Evolutionary conservation across 352 stramenopile genomes (phyloP), one percentile per base, ranked within the genome.

Genomic region (Pythium grandisporangium): DNA sequence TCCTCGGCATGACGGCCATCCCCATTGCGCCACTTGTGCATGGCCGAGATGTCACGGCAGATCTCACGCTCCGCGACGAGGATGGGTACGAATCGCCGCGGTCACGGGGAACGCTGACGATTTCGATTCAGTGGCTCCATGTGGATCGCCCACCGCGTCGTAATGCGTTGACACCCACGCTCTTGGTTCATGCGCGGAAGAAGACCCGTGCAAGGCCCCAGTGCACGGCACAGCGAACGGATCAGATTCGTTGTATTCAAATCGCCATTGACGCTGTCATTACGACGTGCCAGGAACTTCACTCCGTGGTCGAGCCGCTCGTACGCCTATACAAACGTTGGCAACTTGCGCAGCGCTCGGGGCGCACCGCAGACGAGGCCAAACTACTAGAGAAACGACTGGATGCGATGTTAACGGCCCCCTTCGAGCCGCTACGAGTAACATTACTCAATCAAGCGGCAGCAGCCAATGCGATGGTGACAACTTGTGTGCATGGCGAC

Each of bases 361-460:
- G 66, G 0, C 65, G 55, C 16, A 89, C 70, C n/a, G 72, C 76
- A 5, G 76, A 89, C 26, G 76, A 89, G 53, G 76, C 72, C 0
- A 85, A 89, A 45, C 58, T 82, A 22, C 56, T 84, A 3, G 76
- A 86, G 41, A 58, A 73, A 30, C 68, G 76, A 21, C 58, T 86
- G 17, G 27, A 60, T 6, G 58, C 49, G 5, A 27, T 64, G 2
- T 51, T 68, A 8, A 46, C 47, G 20, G 40, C 53, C 10, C 51
- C 59, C 20, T 48, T 70, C n/a, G 5, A 37, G 12, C 23, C 21
- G n/a, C 35, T 50, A 27, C 16, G 43, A 8, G 17, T 16, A 22
- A 2, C 12, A 1, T 21, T 63, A 13, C 21, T 56, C 37, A 30
- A 50, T 5, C 19, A 29, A 3, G 6, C 53, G 5, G 13, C 25